Conservation (phyloP, 2,329 filamentous ascomycete species). For the Penicillium decumbens region DNA sequence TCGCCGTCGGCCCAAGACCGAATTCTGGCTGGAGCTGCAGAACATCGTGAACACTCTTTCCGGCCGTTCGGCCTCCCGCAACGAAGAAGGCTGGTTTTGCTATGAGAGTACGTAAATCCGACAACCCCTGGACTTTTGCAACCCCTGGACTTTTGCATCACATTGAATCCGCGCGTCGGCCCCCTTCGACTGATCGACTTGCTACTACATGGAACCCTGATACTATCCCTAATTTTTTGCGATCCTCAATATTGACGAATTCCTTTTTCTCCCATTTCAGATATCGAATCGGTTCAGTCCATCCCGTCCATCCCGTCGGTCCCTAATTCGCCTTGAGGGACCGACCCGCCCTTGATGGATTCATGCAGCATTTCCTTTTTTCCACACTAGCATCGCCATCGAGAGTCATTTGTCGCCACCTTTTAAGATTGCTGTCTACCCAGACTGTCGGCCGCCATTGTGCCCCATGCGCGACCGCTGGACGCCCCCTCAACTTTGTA, state of each 20-base stretch:
- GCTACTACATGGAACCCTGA: background rate
- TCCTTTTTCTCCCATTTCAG: conserved; percentile 9
- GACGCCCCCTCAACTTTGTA: conserved; percentile 18
- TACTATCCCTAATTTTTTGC: background rate
- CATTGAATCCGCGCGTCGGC: background rate
- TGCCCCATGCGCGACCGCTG: background rate
- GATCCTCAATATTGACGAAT: conserved; percentile 15
- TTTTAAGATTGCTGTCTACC: conserved; percentile 1
- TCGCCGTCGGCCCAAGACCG: conserved; percentile 74
- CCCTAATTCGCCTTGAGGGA: conserved; percentile 19
- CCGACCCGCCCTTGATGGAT: background rate
- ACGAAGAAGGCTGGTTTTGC: conserved; percentile 26
- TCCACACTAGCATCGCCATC: background rate
- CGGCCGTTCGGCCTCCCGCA: conserved; percentile 54
- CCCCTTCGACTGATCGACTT: background rate
- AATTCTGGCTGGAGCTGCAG: conserved; percentile 81
- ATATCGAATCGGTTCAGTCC: conserved; percentile 15
- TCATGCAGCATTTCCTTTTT: conserved; percentile 1
- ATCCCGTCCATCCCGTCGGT: conserved; percentile 20
- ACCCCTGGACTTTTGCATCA: conserved; percentile 3
- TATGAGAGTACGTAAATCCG: conserved; percentile 29
- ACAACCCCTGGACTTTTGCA: conserved; percentile 5
- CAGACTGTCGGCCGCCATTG: background rate
- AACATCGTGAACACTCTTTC: conserved; percentile 78
- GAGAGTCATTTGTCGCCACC: background rate